Percentiles rank a stretch among this genome's conserved stretches.
phyloP scores from a whole-genome alignment of 2,329 filamentous ascomycete genomes.

The Apiospora sp. region DNA sequence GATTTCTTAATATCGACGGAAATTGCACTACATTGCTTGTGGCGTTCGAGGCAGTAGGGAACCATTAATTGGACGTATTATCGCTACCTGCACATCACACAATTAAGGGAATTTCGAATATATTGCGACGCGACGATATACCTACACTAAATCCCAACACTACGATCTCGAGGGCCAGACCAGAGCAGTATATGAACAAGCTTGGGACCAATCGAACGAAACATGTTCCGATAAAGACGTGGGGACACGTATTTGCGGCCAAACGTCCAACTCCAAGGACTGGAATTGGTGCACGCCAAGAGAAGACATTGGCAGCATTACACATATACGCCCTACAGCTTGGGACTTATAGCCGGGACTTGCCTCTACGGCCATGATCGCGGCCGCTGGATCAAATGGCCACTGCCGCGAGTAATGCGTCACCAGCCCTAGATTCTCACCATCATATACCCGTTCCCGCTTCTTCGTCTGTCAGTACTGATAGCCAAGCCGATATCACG shows the following conservation, averaged over 20 bases:
- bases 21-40: background rate
- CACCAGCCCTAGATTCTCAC: background rate
- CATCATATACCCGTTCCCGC: slow-evolving; percentile 17
- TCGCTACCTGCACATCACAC: background rate
- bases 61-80: background rate
- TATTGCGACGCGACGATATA: background rate
- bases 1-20: background rate
- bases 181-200: background rate
- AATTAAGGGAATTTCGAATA: background rate
- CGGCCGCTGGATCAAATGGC: slow-evolving; percentile 23
- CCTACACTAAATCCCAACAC: too few species aligned
- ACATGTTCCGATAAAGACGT: slow-evolving; percentile 17
- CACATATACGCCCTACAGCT: slow-evolving; percentile 7
- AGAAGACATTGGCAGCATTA: background rate
- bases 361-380: slow-evolving; percentile 22
- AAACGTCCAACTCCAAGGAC: slow-evolving; percentile 1
- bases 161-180: background rate
- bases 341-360: background rate
- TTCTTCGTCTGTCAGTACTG: slow-evolving; percentile 14
- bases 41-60: background rate
- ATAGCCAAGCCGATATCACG: background rate
- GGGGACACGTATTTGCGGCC: slow-evolving; percentile 19
- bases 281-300: background rate
- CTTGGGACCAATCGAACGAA: background rate
- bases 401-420: slow-evolving; percentile 24